These are phyloP conservation scores for Hansenula lynferdii DNA, from an alignment of 1,139 yeast species.

Conservation along the genomic window DNA sequence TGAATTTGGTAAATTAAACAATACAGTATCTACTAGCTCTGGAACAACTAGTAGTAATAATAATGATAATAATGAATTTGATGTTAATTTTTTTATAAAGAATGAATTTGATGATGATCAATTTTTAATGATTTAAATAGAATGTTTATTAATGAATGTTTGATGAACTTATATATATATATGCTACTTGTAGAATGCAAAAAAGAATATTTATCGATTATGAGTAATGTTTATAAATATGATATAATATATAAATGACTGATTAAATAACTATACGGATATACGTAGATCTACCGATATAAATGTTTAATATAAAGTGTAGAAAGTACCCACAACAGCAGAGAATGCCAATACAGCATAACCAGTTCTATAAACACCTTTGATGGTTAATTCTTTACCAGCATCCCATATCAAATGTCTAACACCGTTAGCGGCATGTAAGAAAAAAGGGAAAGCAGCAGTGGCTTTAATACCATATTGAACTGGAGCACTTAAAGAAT, in stretches of 20 bases:
- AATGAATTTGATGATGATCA: conserved; percentile 9
- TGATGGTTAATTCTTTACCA: conserved; percentile 69
- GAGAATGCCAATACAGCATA: conserved; percentile 74
- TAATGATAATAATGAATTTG: conserved; percentile 10
- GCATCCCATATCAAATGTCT: conserved; percentile 94
- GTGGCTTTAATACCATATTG: conserved; percentile 64
- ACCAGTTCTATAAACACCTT: conserved; percentile 92
- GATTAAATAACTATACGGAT: too few species aligned
- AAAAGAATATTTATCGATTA: too few species aligned
- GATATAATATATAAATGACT: neutral
- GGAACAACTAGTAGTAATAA: conserved; percentile 1
- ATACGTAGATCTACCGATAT: too few species aligned
- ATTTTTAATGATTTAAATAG: conserved; percentile 12
- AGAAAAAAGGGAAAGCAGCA: conserved; percentile 79
- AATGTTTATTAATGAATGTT: too few species aligned
- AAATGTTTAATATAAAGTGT: too few species aligned
- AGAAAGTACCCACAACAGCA: conserved; percentile 54
- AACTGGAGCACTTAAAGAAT: conserved; percentile 55
- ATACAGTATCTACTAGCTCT: neutral
- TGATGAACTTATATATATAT: too few species aligned
- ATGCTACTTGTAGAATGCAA: too few species aligned
- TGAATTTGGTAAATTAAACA: too few species aligned
- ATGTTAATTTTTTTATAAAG: conserved; percentile 8
- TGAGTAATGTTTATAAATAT: neutral
- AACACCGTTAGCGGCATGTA: conserved; percentile 80